Evolutionary conservation across 345 rosid species (phyloP), one percentile per base, ranked within the genome.

Genomic region (Melaleuca quinquenervia): DNA sequence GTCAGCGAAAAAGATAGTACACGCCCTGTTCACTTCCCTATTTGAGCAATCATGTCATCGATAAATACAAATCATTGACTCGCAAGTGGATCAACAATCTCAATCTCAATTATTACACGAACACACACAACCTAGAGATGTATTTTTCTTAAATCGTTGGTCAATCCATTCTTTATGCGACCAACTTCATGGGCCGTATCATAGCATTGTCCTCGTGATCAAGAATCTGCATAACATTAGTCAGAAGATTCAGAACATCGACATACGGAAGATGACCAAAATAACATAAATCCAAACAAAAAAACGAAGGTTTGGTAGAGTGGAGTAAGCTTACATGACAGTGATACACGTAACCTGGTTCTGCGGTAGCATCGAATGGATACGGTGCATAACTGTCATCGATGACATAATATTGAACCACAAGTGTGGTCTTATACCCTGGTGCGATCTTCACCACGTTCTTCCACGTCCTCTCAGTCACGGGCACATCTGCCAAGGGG

Each of bases 181-280:
- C 87, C 54, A 94, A 29, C 88, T 90, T 87, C 85, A 96, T 53
- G 3, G 99, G 98, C 83, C 98, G 93, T 91, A 95, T 95, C 98
- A 96, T 96, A 60, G 84, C 93, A 84, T 96, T 96, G 74, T 96
- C 98, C 91, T 95, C 98, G 16, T 95, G 98, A 88, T 96, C 98
- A 92, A 96, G 90, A 2, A 94, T 94, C 99, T 96, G 93, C 90
- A 74, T 16, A 50, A 10, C 18, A 50, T 36, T 24, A 55, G 29
- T 13, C 51, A 54, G 21, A 45, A 83, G 32, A 20, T 44, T 29
- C 76, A 0, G 21, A 36, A 64, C 44, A 29, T 64, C 22, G 76
- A 64, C 56, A 21, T 53, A 20, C 22, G 76, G 22, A 29, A 64
- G 21, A 29, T 64, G 29, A 29, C 13, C 44, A 29, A 29, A 18